Conservation (phyloP, 257 asterid genomes). For the Parsonsia alboflavescens region DNA sequence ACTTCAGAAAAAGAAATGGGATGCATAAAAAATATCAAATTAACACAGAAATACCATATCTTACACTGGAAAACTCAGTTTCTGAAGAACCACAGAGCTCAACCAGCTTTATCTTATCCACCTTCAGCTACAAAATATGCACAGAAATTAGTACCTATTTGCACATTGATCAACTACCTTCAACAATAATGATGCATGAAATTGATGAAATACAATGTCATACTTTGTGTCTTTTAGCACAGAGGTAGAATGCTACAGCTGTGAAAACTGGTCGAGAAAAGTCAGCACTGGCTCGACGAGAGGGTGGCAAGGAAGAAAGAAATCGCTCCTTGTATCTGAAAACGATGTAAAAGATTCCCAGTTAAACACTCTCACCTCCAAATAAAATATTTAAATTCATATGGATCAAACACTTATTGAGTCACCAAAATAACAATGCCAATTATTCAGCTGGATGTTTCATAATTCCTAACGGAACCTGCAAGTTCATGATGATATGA, state of each 20-base stretch:
- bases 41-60: constrained; percentile 11
- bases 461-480: neutral
- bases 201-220: constrained; percentile 3
- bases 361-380: neutral
- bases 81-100: constrained; percentile 91
- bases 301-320: constrained; percentile 75
- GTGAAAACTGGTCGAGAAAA: constrained; percentile 80
- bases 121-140: constrained; percentile 59
- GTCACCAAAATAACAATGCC: neutral
- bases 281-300: constrained; percentile 78
- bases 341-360: neutral
- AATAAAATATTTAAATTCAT: neutral
- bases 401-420: neutral
- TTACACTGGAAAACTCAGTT: constrained; percentile 72
- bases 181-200: constrained; percentile 1
- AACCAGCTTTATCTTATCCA: constrained; percentile 68
- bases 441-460: neutral
- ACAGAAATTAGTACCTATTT: neutral
- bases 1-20: neutral
- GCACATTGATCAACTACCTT: neutral
- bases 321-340: constrained; percentile 76
- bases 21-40: neutral
- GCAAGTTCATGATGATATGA: neutral
- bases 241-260: constrained; percentile 74
- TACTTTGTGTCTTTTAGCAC: constrained; percentile 84